Evolutionary conservation across 2,329 filamentous ascomycete genomes (phyloP), one percentile per base, ranked within the genome.

Genomic region (Aspergillus quadrilineatus): DNA sequence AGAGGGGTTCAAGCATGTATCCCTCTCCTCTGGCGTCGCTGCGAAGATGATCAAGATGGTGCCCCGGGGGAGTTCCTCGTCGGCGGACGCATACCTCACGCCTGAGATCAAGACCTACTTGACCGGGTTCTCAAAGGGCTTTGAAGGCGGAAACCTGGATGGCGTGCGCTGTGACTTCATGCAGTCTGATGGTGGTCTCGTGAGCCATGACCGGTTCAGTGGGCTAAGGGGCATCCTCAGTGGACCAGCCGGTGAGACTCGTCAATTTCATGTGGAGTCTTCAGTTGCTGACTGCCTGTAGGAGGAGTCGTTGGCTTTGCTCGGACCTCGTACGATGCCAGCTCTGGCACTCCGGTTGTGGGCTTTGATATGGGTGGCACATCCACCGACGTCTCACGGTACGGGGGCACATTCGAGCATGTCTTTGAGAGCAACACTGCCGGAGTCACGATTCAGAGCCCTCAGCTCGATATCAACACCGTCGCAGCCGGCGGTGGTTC

Each of bases 311-410:
- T 97, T 0, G 92, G 92, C 3, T 96, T 96, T 71, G 92, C 92
- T 15, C 85, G 93, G 15, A 97, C 92, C 0, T 93, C 89, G 0
- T 97, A 93, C 70, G 92, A 97, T 63, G 82, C 87, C 0, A 80
- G 88, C 51, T 94, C 90, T 2, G 89, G 86, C 67, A 90, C 85
- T 0, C 91, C 92, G 0, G 89, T 97, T 3, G 96, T 97, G 66
- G 92, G 92, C 0, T 97, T 97, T 67, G 92, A 97, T 65, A 97
- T 97, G 92, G 91, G 91, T 36, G 92, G 92, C 7, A 97, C 92
- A 0, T 92, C 88, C 56, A 97, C 92, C 0, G 92, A 97, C 72
- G 72, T 96, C 6, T 95, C 90, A 34, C 82, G 92, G 50, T 97
- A 93, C 66, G 90, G 89, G 57, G 92, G 92, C 12, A 82, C 89